phyloP scores from a whole-genome alignment of 2,329 filamentous ascomycete genomes.

The Colletotrichum sp. region DNA sequence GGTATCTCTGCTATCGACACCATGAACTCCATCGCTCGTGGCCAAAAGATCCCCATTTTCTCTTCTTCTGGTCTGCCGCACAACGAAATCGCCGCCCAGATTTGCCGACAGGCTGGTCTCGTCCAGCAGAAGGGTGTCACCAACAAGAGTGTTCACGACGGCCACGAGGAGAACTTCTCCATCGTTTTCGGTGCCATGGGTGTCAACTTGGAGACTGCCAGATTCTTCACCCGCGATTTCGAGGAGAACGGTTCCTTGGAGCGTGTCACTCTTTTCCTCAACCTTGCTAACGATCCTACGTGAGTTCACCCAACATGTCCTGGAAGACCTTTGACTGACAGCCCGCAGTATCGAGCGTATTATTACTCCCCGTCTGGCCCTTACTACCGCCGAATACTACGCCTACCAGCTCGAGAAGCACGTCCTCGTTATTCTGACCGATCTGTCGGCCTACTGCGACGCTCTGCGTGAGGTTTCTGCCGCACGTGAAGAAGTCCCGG shows the following conservation, averaged over 20 bases:
- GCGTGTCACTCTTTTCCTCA: conserved; percentile 95
- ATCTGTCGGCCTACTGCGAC: conserved; percentile 97
- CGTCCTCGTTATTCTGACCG: conserved; percentile 97
- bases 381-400: conserved; percentile 99
- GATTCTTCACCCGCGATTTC: conserved; percentile 98
- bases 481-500: conserved; percentile 96
- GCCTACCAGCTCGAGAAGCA: conserved; percentile 99
- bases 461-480: conserved; percentile 98
- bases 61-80: conserved; percentile 97
- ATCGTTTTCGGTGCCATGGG: conserved; percentile 99
- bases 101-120: conserved; percentile 94
- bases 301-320: conserved; percentile 50
- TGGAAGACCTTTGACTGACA: conserved; percentile 12
- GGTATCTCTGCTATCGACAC: conserved; percentile 99
- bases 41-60: conserved; percentile 99
- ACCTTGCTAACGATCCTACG: conserved; percentile 99
- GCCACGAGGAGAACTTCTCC: conserved; percentile 98
- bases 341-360: conserved; percentile 90
- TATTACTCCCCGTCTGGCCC: conserved; percentile 95
- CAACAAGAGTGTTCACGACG: conserved; percentile 95
- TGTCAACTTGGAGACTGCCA: conserved; percentile 98
- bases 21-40: conserved; percentile 97
- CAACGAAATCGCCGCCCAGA: conserved; percentile 99
- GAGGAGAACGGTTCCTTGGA: conserved; percentile 99
- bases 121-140: conserved; percentile 79